Percentiles rank a stretch among this genome's conserved stretches.
phyloP scores from a whole-genome alignment of 2,329 filamentous ascomycete genomes.

The Phialocephala subalpina region DNA sequence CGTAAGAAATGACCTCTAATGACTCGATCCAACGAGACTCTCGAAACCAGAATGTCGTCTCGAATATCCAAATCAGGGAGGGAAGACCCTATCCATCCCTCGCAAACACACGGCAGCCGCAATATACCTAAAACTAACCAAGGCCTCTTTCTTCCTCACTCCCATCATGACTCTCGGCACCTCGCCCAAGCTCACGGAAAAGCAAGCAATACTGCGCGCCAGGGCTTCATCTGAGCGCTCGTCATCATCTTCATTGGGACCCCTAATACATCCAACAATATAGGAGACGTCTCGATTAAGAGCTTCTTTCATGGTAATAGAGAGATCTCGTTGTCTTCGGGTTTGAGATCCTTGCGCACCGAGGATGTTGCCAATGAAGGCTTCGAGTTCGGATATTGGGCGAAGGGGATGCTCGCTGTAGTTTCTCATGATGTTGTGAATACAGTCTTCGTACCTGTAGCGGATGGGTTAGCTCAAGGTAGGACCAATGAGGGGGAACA shows the following conservation, averaged over 20 bases:
- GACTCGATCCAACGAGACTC: neutral
- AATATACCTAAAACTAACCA: slow-evolving; percentile 61
- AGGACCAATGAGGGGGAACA: neutral
- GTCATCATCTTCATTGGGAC: slow-evolving; percentile 46
- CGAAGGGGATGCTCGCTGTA: slow-evolving; percentile 50
- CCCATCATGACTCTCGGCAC: slow-evolving; percentile 30
- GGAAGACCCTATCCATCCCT: slow-evolving; percentile 51
- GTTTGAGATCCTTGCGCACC: slow-evolving; percentile 53
- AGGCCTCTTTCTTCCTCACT: slow-evolving; percentile 41
- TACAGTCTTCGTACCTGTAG: slow-evolving; percentile 59
- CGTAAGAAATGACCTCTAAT: neutral
- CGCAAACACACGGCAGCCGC: slow-evolving; percentile 57
- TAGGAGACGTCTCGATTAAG: slow-evolving; percentile 51
- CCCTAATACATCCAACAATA: slow-evolving; percentile 51
- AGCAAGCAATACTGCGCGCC: slow-evolving; percentile 58
- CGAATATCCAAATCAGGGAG: neutral
- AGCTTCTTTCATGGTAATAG: slow-evolving; percentile 51
- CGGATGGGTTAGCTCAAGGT: neutral
- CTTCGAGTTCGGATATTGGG: slow-evolving; percentile 58
- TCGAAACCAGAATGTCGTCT: neutral
- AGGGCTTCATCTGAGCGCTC: slow-evolving; percentile 49
- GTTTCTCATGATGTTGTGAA: slow-evolving; percentile 55
- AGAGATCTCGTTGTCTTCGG: slow-evolving; percentile 49
- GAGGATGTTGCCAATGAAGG: slow-evolving; percentile 65
- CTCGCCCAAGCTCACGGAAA: slow-evolving; percentile 51